Base-by-base conservation (phyloP, 768 basidiomycete genomes). In the Symmetrospora coprosmae region DNA sequence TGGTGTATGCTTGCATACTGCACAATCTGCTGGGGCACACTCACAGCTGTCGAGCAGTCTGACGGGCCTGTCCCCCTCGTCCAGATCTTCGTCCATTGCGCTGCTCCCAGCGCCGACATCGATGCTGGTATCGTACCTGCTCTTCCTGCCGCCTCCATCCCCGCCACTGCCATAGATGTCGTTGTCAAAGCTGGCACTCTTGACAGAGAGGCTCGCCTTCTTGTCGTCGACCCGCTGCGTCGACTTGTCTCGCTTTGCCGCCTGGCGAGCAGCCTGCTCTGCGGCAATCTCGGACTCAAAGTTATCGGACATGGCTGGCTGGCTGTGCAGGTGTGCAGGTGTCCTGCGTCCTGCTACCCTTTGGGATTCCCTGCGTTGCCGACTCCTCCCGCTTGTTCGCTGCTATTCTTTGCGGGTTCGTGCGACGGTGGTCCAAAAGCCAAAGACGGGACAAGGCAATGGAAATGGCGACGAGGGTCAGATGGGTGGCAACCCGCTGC, bases 11-110 rank as follows among this genome's bases (percentile, higher is more conserved):
- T n/a, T n/a, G n/a, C n/a, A n/a, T n/a, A n/a, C n/a, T n/a, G n/a
- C n/a, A n/a, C 28, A 58, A 19, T 25, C 21, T 53, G n/a, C n/a
- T n/a, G n/a, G n/a, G 31, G 40, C 8, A 5, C 2, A 19, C 55
- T 47, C 41, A 58, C 55, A 58, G 40, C 39, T 43, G 43, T 66
- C 66, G 17, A 66, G 48, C 8, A 66, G 40, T 23, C 66, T 47
- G 27, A 52, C 56, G 9, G 59, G 60, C 37, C 64, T 47, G 38
- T 59, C 66, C 17, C 37, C 47, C 21, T 52, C 63, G 38, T 59
- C 31, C 0, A 45, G 14, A 27, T 58, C 62, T n/a, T 59, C 62
- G 35, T 64, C 62, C 27, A 49, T 40, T 1, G 30, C 58, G 11
- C 51, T 50, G 4, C 45, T 49, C 11, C 47, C 51, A 14, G 41